These are phyloP conservation scores for Podospora anserina DNA, from an alignment of 495 filamentous ascomycete genomes.

Conservation along the genomic window DNA sequence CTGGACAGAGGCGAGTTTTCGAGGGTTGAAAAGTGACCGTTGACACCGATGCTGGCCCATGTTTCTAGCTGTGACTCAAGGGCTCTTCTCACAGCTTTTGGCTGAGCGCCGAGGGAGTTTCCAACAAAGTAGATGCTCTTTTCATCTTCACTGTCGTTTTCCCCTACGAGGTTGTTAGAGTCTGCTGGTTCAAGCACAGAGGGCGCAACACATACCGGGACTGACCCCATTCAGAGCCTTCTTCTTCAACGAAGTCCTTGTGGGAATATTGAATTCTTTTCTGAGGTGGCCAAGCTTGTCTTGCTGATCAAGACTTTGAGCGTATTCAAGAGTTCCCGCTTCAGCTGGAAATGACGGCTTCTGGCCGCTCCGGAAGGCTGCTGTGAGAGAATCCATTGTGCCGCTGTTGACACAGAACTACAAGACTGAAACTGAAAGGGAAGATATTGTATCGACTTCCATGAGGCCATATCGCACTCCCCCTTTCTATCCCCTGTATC, in stretches of 20 bases:
- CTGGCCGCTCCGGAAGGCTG: slow-evolving; percentile 19
- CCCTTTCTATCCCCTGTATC: not conserved
- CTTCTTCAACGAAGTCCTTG: slow-evolving; percentile 61
- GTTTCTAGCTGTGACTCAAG: slow-evolving; percentile 73
- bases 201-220: slow-evolving; percentile 26
- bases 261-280: slow-evolving; percentile 76
- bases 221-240: slow-evolving; percentile 52
- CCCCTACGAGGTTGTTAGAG: slow-evolving; percentile 1
- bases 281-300: slow-evolving; percentile 67
- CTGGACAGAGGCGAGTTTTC: slow-evolving; percentile 65
- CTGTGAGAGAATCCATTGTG: slow-evolving; percentile 8
- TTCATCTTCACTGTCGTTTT: slow-evolving; percentile 25
- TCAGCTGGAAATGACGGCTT: slow-evolving; percentile 20
- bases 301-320: slow-evolving; percentile 54
- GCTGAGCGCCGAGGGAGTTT: slow-evolving; percentile 89
- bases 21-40: slow-evolving; percentile 78
- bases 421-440: not conserved
- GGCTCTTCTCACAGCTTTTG: slow-evolving; percentile 59
- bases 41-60: slow-evolving; percentile 86
- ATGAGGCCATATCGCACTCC: not conserved
- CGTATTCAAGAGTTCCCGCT: slow-evolving; percentile 21
- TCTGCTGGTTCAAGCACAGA: not conserved
- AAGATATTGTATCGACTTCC: too few species aligned
- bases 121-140: slow-evolving; percentile 83
- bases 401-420: slow-evolving; percentile 15